Conservation (phyloP, 2,329 filamentous ascomycete genomes). For the Botryosphaeria dothidea region DNA sequence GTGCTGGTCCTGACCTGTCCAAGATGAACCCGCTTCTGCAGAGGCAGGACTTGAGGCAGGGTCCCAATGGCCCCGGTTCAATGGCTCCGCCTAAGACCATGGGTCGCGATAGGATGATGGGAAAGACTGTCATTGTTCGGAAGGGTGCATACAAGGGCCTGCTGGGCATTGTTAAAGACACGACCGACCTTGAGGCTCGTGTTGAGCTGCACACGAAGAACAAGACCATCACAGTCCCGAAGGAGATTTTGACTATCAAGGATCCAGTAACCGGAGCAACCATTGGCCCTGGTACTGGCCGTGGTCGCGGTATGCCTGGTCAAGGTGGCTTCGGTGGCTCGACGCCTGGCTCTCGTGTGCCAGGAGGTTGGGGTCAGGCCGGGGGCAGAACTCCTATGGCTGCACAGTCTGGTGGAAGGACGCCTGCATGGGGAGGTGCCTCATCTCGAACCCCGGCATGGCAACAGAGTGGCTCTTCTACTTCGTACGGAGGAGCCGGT, state of each 20-base stretch:
- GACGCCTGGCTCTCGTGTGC: conserved; percentile 37
- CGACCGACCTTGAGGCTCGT: conserved; percentile 80
- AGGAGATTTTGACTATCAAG: conserved; percentile 80
- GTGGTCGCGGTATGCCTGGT: conserved; percentile 31
- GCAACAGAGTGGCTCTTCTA: conserved; percentile 39
- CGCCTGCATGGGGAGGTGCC: conserved; percentile 61
- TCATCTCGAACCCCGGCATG: conserved; percentile 46
- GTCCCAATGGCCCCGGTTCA: conserved; percentile 43
- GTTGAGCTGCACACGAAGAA: conserved; percentile 94
- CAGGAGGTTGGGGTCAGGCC: conserved; percentile 26
- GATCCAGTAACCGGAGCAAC: conserved; percentile 74
- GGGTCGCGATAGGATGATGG: conserved; percentile 81
- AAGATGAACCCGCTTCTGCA: conserved; percentile 92
- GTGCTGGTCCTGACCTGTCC: conserved; percentile 74
- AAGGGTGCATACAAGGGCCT: conserved; percentile 90
- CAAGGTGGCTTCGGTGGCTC: conserved; percentile 29
- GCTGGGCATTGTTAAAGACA: conserved; percentile 92
- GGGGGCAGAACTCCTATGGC: conserved; percentile 48
- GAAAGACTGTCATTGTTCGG: conserved; percentile 86
- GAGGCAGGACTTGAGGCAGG: conserved; percentile 55
- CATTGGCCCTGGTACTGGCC: conserved; percentile 66
- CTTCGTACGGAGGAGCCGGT: conserved; percentile 48
- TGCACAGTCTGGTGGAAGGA: conserved; percentile 53
- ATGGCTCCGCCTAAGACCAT: conserved; percentile 70
- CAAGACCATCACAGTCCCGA: conserved; percentile 83